phyloP scores from a whole-genome alignment of 148 eudicot genomes.

The Bassia scoparia region DNA sequence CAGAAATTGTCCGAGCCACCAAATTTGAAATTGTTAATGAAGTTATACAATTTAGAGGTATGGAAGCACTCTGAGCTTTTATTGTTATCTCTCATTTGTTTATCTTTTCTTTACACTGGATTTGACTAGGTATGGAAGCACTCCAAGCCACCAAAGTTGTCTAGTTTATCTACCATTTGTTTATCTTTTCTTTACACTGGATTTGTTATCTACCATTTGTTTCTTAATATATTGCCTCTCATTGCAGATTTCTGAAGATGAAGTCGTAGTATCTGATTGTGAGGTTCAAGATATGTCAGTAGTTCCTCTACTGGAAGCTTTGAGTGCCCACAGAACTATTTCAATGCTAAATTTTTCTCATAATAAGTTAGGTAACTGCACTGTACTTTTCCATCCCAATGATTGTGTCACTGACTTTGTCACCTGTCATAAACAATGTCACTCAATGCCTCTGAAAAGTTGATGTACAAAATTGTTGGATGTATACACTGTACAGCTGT shows the following conservation, averaged over 20 bases:
- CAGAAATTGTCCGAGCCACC: slow-evolving; percentile 62
- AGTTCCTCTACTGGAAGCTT: slow-evolving; percentile 73
- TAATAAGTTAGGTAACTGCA: slow-evolving; percentile 66
- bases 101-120: not conserved
- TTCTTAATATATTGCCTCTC: not conserved
- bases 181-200: not conserved
- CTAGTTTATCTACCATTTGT: not conserved
- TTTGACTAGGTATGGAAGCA: slow-evolving; percentile 41
- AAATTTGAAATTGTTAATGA: slow-evolving; percentile 64
- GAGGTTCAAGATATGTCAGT: slow-evolving; percentile 77
- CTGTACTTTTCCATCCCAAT: not conserved
- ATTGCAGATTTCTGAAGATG: slow-evolving; percentile 84
- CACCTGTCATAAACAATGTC: not conserved
- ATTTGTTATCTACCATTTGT: not conserved
- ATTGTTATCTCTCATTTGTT: not conserved
- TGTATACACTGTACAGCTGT: not conserved
- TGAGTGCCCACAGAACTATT: slow-evolving; percentile 64
- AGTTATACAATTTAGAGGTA: slow-evolving; percentile 76
- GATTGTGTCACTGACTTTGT: not conserved
- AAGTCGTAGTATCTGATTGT: slow-evolving; percentile 71
- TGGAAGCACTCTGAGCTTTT: slow-evolving; percentile 3
- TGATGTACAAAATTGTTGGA: not conserved
- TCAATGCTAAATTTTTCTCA: slow-evolving; percentile 83
- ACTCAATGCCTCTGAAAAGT: not conserved
- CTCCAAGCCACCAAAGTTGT: not conserved